Evolutionary conservation across 2,329 filamentous ascomycete species (phyloP), one percentile per base, ranked within the genome.

Genomic region (Samsoniella hepiali): DNA sequence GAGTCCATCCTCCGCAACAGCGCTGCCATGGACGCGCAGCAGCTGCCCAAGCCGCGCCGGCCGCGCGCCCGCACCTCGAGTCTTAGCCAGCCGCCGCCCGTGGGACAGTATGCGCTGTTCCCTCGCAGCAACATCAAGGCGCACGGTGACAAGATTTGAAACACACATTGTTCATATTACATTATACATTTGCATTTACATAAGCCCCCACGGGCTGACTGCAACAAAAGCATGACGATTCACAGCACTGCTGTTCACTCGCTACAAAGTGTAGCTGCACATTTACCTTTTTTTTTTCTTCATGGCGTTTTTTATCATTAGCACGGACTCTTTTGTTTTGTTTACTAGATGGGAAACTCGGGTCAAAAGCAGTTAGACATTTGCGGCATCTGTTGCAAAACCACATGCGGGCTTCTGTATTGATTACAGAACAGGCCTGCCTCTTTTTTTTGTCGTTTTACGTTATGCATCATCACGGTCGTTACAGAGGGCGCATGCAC

Each of bases 81-180:
- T 65, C 68, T 81, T 38, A 78, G 76, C 71, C 77, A 76, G 49
- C 73, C 78, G 9, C 76, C 78, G 6, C 79, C 79, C 10, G 74
- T 79, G n/a, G 79, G 77, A 27, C 79, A 79, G 65, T 83, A 80
- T 66, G 77, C 77, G 45, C 71, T 81, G 15, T 82, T 81, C 65
- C 80, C 80, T 22, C 73, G 74, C n/a, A 65, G 69, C 55, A 70
- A 72, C 40, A 65, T 71, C 49, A 76, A 74, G 67, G 68, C 67
- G 10, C 50, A 61, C n/a, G 59, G 60, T 42, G 59, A 63, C 56
- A 47, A 55, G 55, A 63, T 54, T 36, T 65, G 49, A 50, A 10
- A 8, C 13, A 27, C 7, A 13, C 32, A 29, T 31, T 36, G 38
- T 47, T 7, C 40, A 55, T 55, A 36, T 44, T 27, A 36, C 29